These are phyloP conservation scores for Paecilomyces fulvus DNA, from an alignment of 2,329 filamentous ascomycete species.

Conservation along the genomic window DNA sequence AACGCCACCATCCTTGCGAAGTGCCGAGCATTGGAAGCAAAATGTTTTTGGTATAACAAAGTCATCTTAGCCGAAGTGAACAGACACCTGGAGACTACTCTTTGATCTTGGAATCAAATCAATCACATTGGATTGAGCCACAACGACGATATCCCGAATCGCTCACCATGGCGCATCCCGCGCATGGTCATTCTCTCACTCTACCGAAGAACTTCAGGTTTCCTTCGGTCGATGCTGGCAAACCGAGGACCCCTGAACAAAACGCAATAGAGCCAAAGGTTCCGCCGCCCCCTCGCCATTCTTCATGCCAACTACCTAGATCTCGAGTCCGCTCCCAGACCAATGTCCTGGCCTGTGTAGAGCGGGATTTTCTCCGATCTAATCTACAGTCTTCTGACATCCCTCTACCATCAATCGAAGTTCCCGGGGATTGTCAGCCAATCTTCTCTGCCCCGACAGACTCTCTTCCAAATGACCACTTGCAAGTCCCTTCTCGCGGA, in stretches of 20 bases:
- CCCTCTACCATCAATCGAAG: constrained; percentile 37
- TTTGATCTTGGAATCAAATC: not conserved
- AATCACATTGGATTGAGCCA: not conserved
- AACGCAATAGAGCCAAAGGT: constrained; percentile 29
- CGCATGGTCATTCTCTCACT: constrained; percentile 35
- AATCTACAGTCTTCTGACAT: constrained; percentile 27
- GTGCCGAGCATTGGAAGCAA: not conserved
- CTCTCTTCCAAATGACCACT: constrained; percentile 22
- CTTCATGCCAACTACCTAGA: constrained; percentile 33
- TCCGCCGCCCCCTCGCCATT: constrained; percentile 38
- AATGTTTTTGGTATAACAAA: not conserved
- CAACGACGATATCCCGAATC: not conserved
- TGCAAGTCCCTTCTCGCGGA: constrained; percentile 31
- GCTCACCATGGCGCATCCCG: constrained; percentile 29
- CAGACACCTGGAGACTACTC: not conserved
- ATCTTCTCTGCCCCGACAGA: constrained; percentile 14
- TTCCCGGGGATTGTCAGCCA: constrained; percentile 23
- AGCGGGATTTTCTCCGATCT: constrained; percentile 26
- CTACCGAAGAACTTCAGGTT: constrained; percentile 41
- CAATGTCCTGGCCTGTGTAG: constrained; percentile 25
- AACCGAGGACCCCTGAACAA: constrained; percentile 37
- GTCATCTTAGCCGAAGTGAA: not conserved
- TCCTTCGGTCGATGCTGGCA: constrained; percentile 22
- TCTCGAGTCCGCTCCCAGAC: constrained; percentile 31
- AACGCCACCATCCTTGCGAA: not conserved